Evolutionary conservation across 345 rosid species (phyloP).

Genomic region (Citrus glauca): DNA sequence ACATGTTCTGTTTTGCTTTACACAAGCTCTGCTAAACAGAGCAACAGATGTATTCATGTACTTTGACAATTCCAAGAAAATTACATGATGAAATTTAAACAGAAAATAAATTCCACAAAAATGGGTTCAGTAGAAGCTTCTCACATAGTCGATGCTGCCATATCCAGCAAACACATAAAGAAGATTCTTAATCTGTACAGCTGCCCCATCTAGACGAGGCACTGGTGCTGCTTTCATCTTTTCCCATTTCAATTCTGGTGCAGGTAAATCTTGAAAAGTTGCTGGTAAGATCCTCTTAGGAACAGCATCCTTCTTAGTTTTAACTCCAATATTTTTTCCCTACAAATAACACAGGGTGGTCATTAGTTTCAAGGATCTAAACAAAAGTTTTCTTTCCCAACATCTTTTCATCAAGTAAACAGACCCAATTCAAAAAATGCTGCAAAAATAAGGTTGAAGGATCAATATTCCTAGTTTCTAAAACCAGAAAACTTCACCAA

Average conservation of each 20-base stretch:
- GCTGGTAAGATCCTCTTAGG: conserved; percentile 67
- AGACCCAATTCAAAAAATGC: neutral
- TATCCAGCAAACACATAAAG: conserved; percentile 94
- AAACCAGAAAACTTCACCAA: neutral
- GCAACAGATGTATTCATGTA: too few species aligned
- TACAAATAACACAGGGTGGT: conserved; percentile 8
- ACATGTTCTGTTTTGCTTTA: neutral
- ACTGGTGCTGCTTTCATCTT: conserved; percentile 88
- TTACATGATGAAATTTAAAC: neutral
- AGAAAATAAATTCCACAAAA: too few species aligned
- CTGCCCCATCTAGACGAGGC: conserved; percentile 95
- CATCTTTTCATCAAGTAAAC: neutral
- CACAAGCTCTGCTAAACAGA: neutral
- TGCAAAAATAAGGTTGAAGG: neutral
- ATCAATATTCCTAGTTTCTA: neutral
- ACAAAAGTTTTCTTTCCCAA: neutral
- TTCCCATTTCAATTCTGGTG: conserved; percentile 76
- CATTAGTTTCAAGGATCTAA: conserved; percentile 4
- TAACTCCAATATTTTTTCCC: conserved; percentile 30
- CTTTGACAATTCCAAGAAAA: too few species aligned
- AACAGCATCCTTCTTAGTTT: conserved; percentile 23
- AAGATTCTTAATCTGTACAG: conserved; percentile 71
- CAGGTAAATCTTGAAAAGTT: conserved; percentile 89
- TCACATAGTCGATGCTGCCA: conserved; percentile 74
- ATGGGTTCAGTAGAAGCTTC: conserved; percentile 8